Percentiles rank a stretch among this genome's conserved stretches.
Evolutionary conservation across 163 green algal species (phyloP).

Genomic region (Dunaliella salina): DNA sequence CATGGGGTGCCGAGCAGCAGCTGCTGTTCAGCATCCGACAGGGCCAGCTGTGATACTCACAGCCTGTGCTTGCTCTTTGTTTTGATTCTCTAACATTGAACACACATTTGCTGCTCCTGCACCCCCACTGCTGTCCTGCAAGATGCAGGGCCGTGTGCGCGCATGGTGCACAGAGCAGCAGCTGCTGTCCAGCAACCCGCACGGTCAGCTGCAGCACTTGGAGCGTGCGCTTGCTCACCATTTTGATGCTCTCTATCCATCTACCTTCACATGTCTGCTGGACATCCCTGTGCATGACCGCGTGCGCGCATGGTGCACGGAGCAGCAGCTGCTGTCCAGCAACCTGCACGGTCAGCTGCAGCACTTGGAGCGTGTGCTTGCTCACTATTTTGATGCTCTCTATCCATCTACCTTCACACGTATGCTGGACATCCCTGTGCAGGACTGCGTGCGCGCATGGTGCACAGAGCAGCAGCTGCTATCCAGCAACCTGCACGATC

Average conservation of each 20-base stretch:
- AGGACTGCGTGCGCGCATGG: slow-evolving; percentile 33
- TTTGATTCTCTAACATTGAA: too few relatives aligned
- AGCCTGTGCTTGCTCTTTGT: slow-evolving; percentile 30
- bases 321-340: not conserved
- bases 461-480: slow-evolving; percentile 5
- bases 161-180: not conserved
- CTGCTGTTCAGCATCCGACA: slow-evolving; percentile 1
- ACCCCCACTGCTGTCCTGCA: too few relatives aligned
- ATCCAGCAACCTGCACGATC: slow-evolving; percentile 19
- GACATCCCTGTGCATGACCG: not conserved
- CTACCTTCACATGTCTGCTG: too few relatives aligned
- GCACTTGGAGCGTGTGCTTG: slow-evolving; percentile 29
- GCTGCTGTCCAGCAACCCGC: not conserved
- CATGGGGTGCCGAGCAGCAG: slow-evolving; percentile 9
- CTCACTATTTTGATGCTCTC: too few relatives aligned
- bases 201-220: slow-evolving; percentile 38
- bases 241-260: not conserved
- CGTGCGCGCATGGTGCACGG: not conserved
- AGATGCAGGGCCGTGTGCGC: not conserved
- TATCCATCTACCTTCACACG: too few relatives aligned
- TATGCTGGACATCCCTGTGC: too few relatives aligned
- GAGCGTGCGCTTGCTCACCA: slow-evolving; percentile 17
- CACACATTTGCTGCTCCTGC: too few relatives aligned
- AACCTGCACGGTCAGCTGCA: slow-evolving; percentile 31
- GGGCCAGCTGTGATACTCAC: slow-evolving; percentile 33